phyloP scores from a whole-genome alignment of 352 stramenopile species.

The Phytopythium sindhum region DNA sequence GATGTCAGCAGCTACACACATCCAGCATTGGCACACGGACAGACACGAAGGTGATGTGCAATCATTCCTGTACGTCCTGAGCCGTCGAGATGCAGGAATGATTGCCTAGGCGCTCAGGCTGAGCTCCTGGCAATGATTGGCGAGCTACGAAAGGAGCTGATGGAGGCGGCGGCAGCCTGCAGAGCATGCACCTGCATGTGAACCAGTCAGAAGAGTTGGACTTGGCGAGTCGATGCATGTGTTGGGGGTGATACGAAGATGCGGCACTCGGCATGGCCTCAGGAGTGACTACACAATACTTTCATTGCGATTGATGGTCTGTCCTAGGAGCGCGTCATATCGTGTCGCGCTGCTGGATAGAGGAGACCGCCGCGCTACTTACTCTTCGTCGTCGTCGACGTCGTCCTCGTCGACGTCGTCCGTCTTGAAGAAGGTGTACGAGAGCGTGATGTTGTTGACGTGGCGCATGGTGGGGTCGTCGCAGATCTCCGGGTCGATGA shows the following conservation, averaged over 20 bases:
- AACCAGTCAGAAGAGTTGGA: no score
- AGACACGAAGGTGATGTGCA: conserved; percentile 9
- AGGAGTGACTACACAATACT: no score
- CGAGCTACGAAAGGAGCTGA: neutral
- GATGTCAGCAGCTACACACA: conserved; percentile 11
- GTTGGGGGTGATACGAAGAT: no score
- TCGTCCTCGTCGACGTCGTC: conserved; percentile 92
- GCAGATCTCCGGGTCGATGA: conserved; percentile 98
- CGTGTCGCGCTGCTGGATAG: neutral
- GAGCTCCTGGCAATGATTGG: neutral
- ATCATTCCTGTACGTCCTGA: neutral
- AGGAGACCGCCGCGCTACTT: no score
- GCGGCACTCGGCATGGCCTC: no score
- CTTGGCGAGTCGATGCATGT: no score
- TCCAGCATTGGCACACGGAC: neutral
- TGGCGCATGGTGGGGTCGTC: conserved; percentile 96
- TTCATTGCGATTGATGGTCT: neutral
- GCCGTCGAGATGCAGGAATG: no score
- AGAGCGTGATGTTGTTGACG: conserved; percentile 97
- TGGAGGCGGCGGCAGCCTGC: neutral
- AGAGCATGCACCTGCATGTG: no score
- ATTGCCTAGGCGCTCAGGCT: no score
- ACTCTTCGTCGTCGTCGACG: conserved; percentile 67
- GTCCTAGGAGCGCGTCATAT: neutral
- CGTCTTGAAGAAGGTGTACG: conserved; percentile 98